Conservation (phyloP, 2,329 filamentous ascomycete species). For the Penicillium hesseltinei region DNA sequence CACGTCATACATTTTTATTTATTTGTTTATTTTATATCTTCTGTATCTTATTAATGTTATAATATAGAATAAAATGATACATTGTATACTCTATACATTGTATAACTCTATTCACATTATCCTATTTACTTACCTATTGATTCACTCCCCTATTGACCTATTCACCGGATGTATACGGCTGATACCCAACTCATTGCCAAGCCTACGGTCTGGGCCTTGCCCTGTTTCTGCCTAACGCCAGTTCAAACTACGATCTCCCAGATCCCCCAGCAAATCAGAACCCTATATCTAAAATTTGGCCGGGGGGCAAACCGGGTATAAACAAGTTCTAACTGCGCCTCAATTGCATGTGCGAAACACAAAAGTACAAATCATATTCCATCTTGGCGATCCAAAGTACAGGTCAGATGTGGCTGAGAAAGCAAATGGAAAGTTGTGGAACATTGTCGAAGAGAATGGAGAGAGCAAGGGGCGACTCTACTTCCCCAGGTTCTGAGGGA, state of each 20-base stretch:
- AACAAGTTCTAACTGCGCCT: constrained; percentile 1
- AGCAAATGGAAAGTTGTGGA: constrained; percentile 3
- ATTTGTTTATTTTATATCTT: neutral
- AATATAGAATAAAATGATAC: no score
- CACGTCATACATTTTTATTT: constrained; percentile 7
- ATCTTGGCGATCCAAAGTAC: neutral
- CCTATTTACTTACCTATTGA: neutral
- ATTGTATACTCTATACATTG: neutral
- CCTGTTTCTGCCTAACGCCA: constrained; percentile 2
- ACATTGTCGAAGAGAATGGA: neutral
- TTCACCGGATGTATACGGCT: neutral
- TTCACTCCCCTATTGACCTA: neutral
- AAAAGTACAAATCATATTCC: neutral
- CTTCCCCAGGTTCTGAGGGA: neutral
- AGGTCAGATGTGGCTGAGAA: constrained; percentile 3
- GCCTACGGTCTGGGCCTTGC: neutral
- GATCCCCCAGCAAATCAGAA: constrained; percentile 1
- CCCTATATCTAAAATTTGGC: neutral
- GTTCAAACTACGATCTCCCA: neutral
- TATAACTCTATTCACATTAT: neutral
- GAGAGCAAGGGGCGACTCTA: neutral
- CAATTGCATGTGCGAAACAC: neutral
- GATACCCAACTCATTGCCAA: constrained; percentile 1
- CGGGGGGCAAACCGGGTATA: neutral
- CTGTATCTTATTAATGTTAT: no score